These are phyloP conservation scores for Nicotiana tabacum DNA, from an alignment of 257 asterid genomes.

Conservation along the genomic window DNA sequence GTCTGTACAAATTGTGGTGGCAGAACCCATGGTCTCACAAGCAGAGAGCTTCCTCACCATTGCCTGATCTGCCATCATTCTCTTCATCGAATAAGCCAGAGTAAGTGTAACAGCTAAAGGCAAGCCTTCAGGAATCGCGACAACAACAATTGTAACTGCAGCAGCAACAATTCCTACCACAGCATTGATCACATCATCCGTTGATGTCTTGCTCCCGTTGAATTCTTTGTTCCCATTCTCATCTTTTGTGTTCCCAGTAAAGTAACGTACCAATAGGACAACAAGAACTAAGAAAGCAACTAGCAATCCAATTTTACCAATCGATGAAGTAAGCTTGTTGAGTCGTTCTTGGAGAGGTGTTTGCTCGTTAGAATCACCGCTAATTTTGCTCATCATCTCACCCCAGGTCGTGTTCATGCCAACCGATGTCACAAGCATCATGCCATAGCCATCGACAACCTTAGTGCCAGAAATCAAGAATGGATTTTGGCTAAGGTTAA, in stretches of 20 bases:
- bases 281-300: constrained; percentile 43
- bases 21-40: constrained; percentile 57
- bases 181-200: constrained; percentile 20
- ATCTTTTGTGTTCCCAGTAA: background rate
- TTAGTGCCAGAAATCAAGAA: constrained; percentile 38
- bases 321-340: constrained; percentile 35
- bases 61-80: constrained; percentile 56
- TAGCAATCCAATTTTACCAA: constrained; percentile 41
- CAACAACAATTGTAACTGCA: constrained; percentile 48
- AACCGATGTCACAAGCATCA: constrained; percentile 41
- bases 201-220: background rate
- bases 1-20: constrained; percentile 44
- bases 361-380: constrained; percentile 25
- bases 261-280: constrained; percentile 22
- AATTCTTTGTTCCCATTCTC: background rate
- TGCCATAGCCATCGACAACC: constrained; percentile 39
- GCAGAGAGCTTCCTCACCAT: constrained; percentile 56
- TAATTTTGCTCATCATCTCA: constrained; percentile 43
- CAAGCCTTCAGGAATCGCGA: constrained; percentile 53
- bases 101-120: constrained; percentile 55
- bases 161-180: constrained; percentile 39
- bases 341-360: constrained; percentile 50
- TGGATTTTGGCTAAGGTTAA: constrained; percentile 26
- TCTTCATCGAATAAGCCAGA: constrained; percentile 50
- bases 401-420: constrained; percentile 51